Base-by-base conservation (phyloP, 2,329 filamentous ascomycete species). In the Penicillium sp. region DNA sequence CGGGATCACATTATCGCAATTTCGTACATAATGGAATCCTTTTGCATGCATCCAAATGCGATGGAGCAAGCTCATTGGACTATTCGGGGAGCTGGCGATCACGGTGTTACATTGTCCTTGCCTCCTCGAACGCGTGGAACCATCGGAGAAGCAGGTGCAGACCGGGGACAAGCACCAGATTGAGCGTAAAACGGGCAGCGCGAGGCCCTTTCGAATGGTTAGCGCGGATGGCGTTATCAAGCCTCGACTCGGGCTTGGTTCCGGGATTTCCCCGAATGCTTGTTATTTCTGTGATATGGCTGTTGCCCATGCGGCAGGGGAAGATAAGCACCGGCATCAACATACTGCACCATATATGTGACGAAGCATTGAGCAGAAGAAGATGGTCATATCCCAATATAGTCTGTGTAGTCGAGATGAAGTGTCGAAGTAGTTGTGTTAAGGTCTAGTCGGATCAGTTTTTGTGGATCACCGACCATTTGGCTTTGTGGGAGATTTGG, bases 211-310 rank as follows among this genome's bases (percentile, higher is more conserved):
- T 40, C 38, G n/a, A 40, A 40, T 40, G 38, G 8, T 40, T 54
- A 55, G 58, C 49, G 56, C 38, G 51, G 56, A 61, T 61, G 58
- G 58, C 58, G 58, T 61, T 61, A 61, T 59, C 54, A 49, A 38
- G 32, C 14, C 32, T 24, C 29, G 32, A 46, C 18, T 9, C 27
- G 43, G 27, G 8, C 18, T 38, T 38, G 36, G 14, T 38, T 43
- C 41, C 42, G 48, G 53, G 40, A 40, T 52, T 46, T 49, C 40
- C 32, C 48, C 24, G 45, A 45, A 31, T 29, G 21, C 31, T n/a
- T 42, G 21, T 45, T 42, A 29, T 45, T 24, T 13, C 10, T 38
- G 9, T 46, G n/a, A 32, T 18, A 18, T 18, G 18, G 18, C 18
- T 18, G 18, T 18, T 18, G 18, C 18, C 18, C 18, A 18, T 18